These are phyloP conservation scores for Diplogelasinospora grovesii DNA, from an alignment of 495 filamentous ascomycete genomes.

Conservation along the genomic window DNA sequence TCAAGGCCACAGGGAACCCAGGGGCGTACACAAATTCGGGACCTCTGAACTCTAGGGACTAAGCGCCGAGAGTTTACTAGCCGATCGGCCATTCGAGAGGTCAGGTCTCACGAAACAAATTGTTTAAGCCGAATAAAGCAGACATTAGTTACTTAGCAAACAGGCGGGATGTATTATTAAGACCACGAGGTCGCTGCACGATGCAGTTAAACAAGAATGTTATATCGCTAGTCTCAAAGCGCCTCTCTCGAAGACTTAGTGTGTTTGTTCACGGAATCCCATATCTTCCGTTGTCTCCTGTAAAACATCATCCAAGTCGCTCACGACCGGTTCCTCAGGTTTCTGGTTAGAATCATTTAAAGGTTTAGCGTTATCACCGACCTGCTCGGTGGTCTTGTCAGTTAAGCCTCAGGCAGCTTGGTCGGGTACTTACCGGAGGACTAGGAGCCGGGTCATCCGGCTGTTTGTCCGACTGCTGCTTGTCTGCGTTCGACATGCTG, in stretches of 20 bases:
- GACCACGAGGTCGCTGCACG: too few species aligned
- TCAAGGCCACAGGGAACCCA: too few species aligned
- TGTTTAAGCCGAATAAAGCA: too few species aligned
- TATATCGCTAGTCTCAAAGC: neutral
- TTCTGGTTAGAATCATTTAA: neutral
- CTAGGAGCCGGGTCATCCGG: neutral
- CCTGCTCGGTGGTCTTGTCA: neutral
- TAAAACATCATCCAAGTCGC: neutral
- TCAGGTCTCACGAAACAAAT: too few species aligned
- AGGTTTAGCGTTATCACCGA: too few species aligned
- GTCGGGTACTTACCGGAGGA: neutral
- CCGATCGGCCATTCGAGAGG: too few species aligned
- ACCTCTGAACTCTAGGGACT: too few species aligned
- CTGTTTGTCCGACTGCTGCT: constrained; percentile 1
- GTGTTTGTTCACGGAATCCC: neutral
- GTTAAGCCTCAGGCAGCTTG: neutral
- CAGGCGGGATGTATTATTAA: too few species aligned
- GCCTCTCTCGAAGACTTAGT: neutral
- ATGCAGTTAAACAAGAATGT: neutral
- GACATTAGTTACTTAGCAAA: too few species aligned
- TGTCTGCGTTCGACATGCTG: neutral
- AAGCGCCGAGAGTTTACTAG: too few species aligned
- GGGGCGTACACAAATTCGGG: too few species aligned
- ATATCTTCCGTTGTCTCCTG: neutral
- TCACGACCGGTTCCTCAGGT: neutral